Evolutionary conservation across 306 rosid species (phyloP).

Genomic region (Cicer arietinum): DNA sequence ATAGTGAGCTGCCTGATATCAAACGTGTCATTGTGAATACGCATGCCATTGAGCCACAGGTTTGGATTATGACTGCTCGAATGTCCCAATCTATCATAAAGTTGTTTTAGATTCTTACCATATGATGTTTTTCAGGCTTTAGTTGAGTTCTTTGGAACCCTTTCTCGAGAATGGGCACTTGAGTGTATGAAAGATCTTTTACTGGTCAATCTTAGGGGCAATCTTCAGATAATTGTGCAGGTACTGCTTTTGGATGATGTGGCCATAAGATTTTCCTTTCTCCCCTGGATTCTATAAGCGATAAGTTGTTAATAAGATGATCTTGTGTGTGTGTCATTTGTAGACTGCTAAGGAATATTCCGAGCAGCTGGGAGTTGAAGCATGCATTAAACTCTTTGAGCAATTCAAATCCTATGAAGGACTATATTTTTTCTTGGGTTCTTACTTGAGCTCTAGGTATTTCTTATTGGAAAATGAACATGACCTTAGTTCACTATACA

Average conservation of each 20-base stretch:
- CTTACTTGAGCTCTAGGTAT: conserved; percentile 92
- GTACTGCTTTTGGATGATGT: conserved; percentile 44
- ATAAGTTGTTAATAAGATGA: conserved; percentile 14
- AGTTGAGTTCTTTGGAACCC: conserved; percentile 93
- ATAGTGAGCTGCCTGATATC: conserved; percentile 83
- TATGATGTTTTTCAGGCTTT: conserved; percentile 64
- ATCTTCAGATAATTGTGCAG: conserved; percentile 97
- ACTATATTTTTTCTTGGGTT: conserved; percentile 88
- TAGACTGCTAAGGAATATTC: conserved; percentile 97
- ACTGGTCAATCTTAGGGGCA: conserved; percentile 91
- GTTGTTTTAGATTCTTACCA: conserved; percentile 31
- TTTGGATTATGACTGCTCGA: conserved; percentile 46
- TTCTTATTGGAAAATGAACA: conserved; percentile 33
- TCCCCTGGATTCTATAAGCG: conserved; percentile 6
- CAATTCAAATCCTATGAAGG: conserved; percentile 98
- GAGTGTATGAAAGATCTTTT: conserved; percentile 99
- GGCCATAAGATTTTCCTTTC: background rate
- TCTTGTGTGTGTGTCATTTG: conserved; percentile 34
- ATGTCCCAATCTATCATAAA: conserved; percentile 11
- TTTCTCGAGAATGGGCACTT: conserved; percentile 95
- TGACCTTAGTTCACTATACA: conserved; percentile 14
- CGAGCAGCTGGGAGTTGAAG: conserved; percentile 93
- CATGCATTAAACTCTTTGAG: conserved; percentile 90
- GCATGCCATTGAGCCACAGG: conserved; percentile 98
- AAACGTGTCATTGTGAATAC: conserved; percentile 88